These are phyloP conservation scores for Corylus heterophylla DNA, from an alignment of 306 rosid species.

Conservation along the genomic window DNA sequence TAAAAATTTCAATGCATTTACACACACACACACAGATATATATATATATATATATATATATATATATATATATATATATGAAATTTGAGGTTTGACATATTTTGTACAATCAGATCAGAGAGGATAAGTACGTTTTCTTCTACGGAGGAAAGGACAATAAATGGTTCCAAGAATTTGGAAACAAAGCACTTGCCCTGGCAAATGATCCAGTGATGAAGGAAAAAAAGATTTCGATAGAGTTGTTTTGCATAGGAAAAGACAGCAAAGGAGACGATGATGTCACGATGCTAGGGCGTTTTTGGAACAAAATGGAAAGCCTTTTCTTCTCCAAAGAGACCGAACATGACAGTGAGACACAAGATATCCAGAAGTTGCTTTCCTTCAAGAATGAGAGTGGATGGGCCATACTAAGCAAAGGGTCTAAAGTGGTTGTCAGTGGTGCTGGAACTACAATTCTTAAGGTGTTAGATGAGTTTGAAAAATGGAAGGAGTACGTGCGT, in stretches of 20 bases:
- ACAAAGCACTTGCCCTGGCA: constrained; percentile 30
- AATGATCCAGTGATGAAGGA: constrained; percentile 46
- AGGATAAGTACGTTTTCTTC: constrained; percentile 51
- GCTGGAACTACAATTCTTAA: constrained; percentile 25
- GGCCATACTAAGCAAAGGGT: constrained; percentile 34
- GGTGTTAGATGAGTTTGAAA: constrained; percentile 35
- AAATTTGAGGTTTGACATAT: background rate
- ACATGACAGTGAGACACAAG: background rate
- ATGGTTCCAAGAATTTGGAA: constrained; percentile 55
- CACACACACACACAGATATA: too few relatives aligned
- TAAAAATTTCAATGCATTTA: too few relatives aligned
- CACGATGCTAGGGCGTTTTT: background rate
- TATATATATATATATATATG: too few relatives aligned
- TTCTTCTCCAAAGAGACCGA: constrained; percentile 36
- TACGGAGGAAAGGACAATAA: constrained; percentile 57
- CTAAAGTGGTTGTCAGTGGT: constrained; percentile 22
- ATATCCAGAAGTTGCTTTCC: constrained; percentile 34
- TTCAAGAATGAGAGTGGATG: constrained; percentile 42
- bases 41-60: too few relatives aligned
- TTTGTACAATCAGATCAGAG: constrained; percentile 36
- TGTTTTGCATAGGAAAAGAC: constrained; percentile 45
- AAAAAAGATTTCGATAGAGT: constrained; percentile 39
- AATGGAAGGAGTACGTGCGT: background rate
- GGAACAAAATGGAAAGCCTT: constrained; percentile 43
- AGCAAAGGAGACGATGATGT: background rate